phyloP scores from a whole-genome alignment of 2,329 filamentous ascomycete genomes.

The Aspergillus piperis region DNA sequence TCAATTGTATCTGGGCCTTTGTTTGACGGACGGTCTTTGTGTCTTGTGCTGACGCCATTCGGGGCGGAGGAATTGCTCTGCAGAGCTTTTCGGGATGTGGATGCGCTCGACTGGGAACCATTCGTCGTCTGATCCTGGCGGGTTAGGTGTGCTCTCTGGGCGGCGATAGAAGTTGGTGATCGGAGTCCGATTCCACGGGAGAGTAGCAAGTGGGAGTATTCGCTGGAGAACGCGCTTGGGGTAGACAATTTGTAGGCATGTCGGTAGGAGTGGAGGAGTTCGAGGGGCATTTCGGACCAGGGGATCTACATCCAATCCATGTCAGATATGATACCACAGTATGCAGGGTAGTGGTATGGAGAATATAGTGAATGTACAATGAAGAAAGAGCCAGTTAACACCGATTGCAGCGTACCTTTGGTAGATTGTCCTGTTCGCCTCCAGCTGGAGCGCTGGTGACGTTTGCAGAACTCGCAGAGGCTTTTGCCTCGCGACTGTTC shows the following conservation, averaged over 20 bases:
- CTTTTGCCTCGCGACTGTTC: slow-evolving; percentile 19
- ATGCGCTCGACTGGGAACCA: slow-evolving; percentile 11
- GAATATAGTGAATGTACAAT: background rate
- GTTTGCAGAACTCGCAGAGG: slow-evolving; percentile 28
- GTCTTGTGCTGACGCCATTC: slow-evolving; percentile 16
- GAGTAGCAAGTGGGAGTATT: slow-evolving; percentile 51
- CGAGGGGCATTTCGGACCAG: slow-evolving; percentile 47
- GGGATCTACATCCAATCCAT: slow-evolving; percentile 35
- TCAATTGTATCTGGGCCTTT: slow-evolving; percentile 14
- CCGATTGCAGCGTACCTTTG: slow-evolving; percentile 32
- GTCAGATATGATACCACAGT: background rate
- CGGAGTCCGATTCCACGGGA: slow-evolving; percentile 47
- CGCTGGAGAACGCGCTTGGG: slow-evolving; percentile 46
- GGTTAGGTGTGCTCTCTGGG: slow-evolving; percentile 23
- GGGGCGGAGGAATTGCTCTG: slow-evolving; percentile 7
- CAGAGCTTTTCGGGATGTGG: slow-evolving; percentile 4
- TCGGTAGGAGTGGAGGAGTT: slow-evolving; percentile 51
- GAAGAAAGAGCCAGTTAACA: background rate
- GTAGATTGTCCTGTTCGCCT: slow-evolving; percentile 26
- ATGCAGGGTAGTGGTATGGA: too few species aligned
- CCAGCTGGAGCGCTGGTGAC: slow-evolving; percentile 34
- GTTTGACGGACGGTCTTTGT: slow-evolving; percentile 9
- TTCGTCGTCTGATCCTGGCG: slow-evolving; percentile 18
- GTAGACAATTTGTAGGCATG: slow-evolving; percentile 49
- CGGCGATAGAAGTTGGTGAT: slow-evolving; percentile 48